These are phyloP conservation scores for Prunella vulgaris DNA, from an alignment of 257 asterid species.

Conservation along the genomic window DNA sequence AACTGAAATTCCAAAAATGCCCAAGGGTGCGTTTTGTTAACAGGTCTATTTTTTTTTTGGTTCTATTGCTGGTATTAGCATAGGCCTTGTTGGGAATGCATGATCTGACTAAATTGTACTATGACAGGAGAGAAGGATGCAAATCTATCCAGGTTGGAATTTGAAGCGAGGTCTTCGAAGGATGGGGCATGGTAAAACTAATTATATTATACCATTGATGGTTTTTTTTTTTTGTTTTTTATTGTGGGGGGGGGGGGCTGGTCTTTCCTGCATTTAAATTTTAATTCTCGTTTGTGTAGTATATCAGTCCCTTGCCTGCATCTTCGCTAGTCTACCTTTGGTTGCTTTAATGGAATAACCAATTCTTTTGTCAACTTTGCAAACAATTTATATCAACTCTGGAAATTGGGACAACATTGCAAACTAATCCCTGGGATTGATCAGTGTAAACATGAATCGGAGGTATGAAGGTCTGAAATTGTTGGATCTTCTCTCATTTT, in stretches of 20 bases:
- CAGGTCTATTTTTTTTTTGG: conserved; percentile 5
- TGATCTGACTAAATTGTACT: conserved; percentile 6
- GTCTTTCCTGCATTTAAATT: not conserved
- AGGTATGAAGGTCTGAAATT: not conserved
- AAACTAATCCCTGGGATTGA: not conserved
- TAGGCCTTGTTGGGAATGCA: not conserved
- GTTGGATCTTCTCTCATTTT: conserved; percentile 3
- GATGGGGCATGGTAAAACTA: conserved; percentile 85
- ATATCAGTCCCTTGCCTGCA: not conserved
- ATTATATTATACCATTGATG: not conserved
- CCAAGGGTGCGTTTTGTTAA: conserved; percentile 34
- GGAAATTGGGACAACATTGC: not conserved
- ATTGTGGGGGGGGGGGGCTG: no score
- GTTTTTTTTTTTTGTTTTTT: not conserved
- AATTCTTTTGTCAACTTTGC: not conserved
- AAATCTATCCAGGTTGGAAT: conserved; percentile 51
- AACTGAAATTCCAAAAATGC: conserved; percentile 19
- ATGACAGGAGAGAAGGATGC: conserved; percentile 47
- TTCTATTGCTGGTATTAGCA: not conserved
- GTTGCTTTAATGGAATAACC: not conserved
- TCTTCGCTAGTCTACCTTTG: not conserved
- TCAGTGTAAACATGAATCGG: not conserved
- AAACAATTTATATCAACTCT: not conserved
- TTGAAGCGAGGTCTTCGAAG: conserved; percentile 72
- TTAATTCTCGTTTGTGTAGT: not conserved